A percentile compares a stretch with the other conserved stretches of the same genome.
phyloP scores from a whole-genome alignment of 148 eudicot species.

The Suaeda aralocaspica region DNA sequence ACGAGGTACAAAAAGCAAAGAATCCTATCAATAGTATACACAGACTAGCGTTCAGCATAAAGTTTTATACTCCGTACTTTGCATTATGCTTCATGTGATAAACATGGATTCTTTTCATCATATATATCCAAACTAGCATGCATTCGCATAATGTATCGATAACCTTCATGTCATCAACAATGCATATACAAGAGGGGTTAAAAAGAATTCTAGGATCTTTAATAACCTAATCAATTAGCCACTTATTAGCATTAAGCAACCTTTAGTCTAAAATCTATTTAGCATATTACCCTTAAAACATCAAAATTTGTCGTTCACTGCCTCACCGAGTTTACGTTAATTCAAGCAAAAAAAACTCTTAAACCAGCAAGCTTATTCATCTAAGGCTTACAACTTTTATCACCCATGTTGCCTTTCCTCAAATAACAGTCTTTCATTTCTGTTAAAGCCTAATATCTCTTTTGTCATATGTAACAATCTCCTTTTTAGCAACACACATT shows the following conservation, averaged over 20 bases:
- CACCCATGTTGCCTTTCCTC: neutral
- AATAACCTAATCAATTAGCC: neutral
- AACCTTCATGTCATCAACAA: no score
- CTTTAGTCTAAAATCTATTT: neutral
- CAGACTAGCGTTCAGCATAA: neutral
- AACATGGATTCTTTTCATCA: no score
- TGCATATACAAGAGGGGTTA: no score
- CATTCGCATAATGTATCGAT: no score
- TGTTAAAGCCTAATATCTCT: neutral
- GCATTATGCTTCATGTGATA: no score
- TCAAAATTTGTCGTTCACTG: neutral
- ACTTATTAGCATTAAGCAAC: neutral
- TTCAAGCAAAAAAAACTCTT: no score
- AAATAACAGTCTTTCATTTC: neutral
- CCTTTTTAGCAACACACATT: no score
- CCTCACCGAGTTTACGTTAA: neutral
- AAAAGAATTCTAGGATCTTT: neutral
- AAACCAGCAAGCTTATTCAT: neutral
- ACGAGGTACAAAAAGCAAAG: slow-evolving; percentile 6
- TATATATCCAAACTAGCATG: no score
- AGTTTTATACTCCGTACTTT: no score
- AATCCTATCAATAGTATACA: neutral
- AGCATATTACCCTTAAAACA: neutral
- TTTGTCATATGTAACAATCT: no score
- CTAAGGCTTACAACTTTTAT: neutral